Conservation (phyloP, 345 rosid genomes). For the Limnanthes douglasii region DNA sequence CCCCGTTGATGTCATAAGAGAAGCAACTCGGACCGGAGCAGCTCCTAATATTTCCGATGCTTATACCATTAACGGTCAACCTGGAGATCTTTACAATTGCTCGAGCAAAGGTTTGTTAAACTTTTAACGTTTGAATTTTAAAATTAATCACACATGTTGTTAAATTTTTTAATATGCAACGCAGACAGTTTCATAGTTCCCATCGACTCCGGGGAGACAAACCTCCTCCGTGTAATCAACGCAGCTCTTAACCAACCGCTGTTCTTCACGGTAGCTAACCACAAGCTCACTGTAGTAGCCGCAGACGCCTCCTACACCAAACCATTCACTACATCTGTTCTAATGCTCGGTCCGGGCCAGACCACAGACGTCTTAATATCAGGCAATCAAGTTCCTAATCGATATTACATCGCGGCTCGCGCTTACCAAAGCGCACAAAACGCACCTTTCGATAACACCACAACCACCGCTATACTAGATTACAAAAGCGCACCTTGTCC, state of each 20-base stretch:
- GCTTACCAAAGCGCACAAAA: slow-evolving; percentile 72
- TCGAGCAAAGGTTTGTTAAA: slow-evolving; percentile 47
- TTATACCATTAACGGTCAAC: slow-evolving; percentile 83
- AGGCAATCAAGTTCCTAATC: slow-evolving; percentile 51
- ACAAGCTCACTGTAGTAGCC: slow-evolving; percentile 69
- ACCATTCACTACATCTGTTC: slow-evolving; percentile 62
- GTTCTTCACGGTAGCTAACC: slow-evolving; percentile 75
- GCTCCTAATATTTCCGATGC: slow-evolving; percentile 72
- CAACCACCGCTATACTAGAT: slow-evolving; percentile 81
- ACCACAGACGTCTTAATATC: slow-evolving; percentile 76
- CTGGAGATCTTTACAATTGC: slow-evolving; percentile 86
- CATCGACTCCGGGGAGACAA: slow-evolving; percentile 50
- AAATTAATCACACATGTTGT: not conserved
- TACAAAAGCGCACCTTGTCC: slow-evolving; percentile 72
- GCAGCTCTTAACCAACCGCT: slow-evolving; percentile 76
- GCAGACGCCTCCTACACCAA: slow-evolving; percentile 80
- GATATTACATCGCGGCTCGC: slow-evolving; percentile 70
- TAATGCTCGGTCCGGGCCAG: slow-evolving; percentile 89
- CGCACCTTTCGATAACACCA: slow-evolving; percentile 72
- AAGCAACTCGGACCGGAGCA: slow-evolving; percentile 56
- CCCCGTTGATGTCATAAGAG: slow-evolving; percentile 62
- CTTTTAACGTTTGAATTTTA: not conserved
- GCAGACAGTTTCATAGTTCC: slow-evolving; percentile 69
- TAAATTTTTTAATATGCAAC: not conserved
- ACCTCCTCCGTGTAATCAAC: slow-evolving; percentile 73